Percentiles rank a stretch among this genome's conserved stretches.
phyloP scores from a whole-genome alignment of 2,329 filamentous ascomycete genomes.

The Pezicula rhizophila region DNA sequence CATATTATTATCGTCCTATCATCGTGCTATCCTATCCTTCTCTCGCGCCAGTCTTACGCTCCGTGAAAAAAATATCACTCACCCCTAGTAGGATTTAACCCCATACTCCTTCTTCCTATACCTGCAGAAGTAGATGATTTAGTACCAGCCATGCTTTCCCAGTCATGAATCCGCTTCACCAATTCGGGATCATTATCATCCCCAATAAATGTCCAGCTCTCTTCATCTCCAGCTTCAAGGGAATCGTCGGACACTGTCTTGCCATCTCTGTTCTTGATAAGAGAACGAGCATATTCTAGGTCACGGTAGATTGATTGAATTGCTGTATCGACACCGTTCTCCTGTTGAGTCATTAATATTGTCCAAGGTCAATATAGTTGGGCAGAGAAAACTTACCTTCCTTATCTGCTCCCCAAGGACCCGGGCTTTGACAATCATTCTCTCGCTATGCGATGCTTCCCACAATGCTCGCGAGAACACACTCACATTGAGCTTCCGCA shows the following conservation, averaged over 20 bases:
- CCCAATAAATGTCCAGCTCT: constrained; percentile 89
- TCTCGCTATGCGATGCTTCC: constrained; percentile 83
- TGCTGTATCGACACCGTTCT: constrained; percentile 82
- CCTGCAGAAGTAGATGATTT: background rate
- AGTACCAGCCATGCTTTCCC: constrained; percentile 21
- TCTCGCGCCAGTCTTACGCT: too few relatives aligned
- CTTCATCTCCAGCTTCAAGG: constrained; percentile 59
- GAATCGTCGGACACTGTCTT: constrained; percentile 47
- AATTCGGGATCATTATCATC: constrained; percentile 28
- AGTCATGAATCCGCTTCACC: constrained; percentile 24
- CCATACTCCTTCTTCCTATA: background rate
- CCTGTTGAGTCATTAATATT: constrained; percentile 45
- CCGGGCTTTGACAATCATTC: constrained; percentile 84
- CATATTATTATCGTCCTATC: background rate
- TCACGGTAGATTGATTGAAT: constrained; percentile 93
- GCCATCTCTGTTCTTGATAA: constrained; percentile 63
- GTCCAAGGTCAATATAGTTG: background rate
- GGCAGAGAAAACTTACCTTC: constrained; percentile 50
- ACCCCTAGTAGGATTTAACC: background rate
- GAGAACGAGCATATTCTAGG: constrained; percentile 81
- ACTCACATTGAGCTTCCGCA: constrained; percentile 85
- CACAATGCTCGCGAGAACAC: constrained; percentile 81
- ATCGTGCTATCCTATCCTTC: background rate
- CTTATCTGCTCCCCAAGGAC: constrained; percentile 82
- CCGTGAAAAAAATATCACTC: too few relatives aligned